phyloP scores from a whole-genome alignment of 2,329 filamentous ascomycete genomes.

The Tothia fuscella region DNA sequence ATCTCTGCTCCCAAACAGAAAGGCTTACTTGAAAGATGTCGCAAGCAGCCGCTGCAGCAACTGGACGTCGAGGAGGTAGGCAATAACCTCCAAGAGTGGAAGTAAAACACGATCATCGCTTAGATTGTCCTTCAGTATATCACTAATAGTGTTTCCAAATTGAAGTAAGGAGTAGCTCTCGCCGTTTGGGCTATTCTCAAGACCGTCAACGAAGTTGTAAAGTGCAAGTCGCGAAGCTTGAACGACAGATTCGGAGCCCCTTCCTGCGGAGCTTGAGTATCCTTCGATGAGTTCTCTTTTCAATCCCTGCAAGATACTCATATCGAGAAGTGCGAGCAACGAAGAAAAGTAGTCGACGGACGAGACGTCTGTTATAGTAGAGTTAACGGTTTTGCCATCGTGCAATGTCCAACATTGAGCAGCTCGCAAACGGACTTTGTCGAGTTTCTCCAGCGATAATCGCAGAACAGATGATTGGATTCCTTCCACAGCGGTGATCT shows the following conservation, averaged over 20 bases:
- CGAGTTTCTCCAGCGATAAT: conserved; percentile 77
- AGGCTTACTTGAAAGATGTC: conserved; percentile 37
- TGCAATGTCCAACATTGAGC: conserved; percentile 12
- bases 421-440: conserved; percentile 54
- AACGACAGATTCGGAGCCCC: conserved; percentile 60
- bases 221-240: conserved; percentile 57
- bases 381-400: background rate
- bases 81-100: conserved; percentile 63
- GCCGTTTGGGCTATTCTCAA: conserved; percentile 11
- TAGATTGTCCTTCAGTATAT: conserved; percentile 24
- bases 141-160: conserved; percentile 11
- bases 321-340: conserved; percentile 12
- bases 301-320: conserved; percentile 2
- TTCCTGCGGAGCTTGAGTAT: conserved; percentile 58
- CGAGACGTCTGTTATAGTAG: background rate
- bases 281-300: conserved; percentile 46
- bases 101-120: conserved; percentile 67
- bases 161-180: conserved; percentile 17
- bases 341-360: background rate
- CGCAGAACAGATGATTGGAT: conserved; percentile 42
- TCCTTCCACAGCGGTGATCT: background rate
- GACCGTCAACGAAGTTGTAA: conserved; percentile 28
- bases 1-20: background rate
- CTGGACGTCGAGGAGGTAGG: conserved; percentile 50
- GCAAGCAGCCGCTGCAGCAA: conserved; percentile 27